These are phyloP conservation scores for Eucalyptus cloeziana DNA, from an alignment of 345 rosid genomes.

Conservation along the genomic window DNA sequence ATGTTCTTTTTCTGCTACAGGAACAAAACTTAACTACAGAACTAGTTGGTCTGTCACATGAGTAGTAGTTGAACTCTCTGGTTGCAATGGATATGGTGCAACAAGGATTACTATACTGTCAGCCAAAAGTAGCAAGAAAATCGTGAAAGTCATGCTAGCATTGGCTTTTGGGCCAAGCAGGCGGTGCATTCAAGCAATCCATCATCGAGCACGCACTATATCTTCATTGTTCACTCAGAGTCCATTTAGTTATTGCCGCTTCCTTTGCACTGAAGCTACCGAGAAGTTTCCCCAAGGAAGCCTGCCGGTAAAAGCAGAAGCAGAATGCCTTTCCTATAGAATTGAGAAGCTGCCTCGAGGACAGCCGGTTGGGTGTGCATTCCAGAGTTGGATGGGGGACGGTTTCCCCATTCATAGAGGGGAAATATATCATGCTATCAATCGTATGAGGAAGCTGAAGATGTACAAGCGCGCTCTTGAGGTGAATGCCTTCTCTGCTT, in stretches of 20 bases:
- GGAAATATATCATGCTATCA: conserved; percentile 67
- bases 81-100: neutral
- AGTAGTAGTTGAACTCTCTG: neutral
- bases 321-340: conserved; percentile 54
- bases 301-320: conserved; percentile 5
- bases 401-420: conserved; percentile 74
- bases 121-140: neutral
- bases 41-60: neutral
- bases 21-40: neutral
- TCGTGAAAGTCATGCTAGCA: conserved; percentile 7
- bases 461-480: conserved; percentile 67
- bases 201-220: neutral
- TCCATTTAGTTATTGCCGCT: neutral
- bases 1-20: neutral
- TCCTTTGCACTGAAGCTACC: conserved; percentile 15
- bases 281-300: neutral
- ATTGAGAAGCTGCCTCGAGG: conserved; percentile 60
- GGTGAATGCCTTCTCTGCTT: conserved; percentile 12
- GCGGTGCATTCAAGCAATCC: neutral
- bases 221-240: neutral
- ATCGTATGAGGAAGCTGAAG: conserved; percentile 65
- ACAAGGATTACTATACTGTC: neutral
- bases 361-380: conserved; percentile 57
- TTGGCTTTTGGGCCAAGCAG: conserved; percentile 8
- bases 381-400: conserved; percentile 83